Base-by-base conservation (phyloP, 139 green algal species). In the Helicosporidium sp. region DNA sequence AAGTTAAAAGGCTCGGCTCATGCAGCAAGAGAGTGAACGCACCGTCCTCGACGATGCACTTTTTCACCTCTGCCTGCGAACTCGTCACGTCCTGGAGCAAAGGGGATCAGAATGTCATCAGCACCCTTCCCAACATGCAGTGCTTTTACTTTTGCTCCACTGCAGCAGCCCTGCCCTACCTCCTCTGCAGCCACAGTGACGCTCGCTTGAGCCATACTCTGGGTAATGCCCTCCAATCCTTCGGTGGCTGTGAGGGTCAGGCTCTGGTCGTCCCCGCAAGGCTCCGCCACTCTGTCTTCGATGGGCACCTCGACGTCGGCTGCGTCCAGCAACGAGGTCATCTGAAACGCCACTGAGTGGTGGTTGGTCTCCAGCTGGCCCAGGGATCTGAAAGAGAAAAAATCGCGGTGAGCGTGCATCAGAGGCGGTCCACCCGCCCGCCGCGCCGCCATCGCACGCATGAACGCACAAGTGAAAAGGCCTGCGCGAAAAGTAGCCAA, bases 401-500 rank as follows among this genome's bases (percentile, higher is more conserved):
- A 25, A 41, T 15, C 18, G 51, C 12, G 7, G 4, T n/a, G 20
- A 19, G 26, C 8, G 15, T 55, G 26, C 33, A 26, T 6, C 6
- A 29, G 17, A 48, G n/a, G 16, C 12, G 35, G 24, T 34, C 8
- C 7, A 58, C 19, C 12, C 7, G 3, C 19, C 13, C 10, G 10
- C 31, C 10, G 13, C 10, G 13, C 31, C 13, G 31, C 31, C 31
- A n/a, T n/a, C n/a, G n/a, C 31, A 37, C 31, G 13, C 10, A 3
- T 13, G 17, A 23, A 51, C 56, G 49, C 36, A 74, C 66, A 79
- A 78, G 34, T 44, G 57, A 60, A 81, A 77, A 26, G 73, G 73
- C 46, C 63, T 64, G n/a, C 51, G 41, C 12, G 34, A 27, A 36
- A 84, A 81, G 55, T 71, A 56, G 1, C 57, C 61, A 2, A 69